A percentile compares a stretch with the other conserved stretches of the same genome.
Evolutionary conservation across 2,329 filamentous ascomycete genomes (phyloP).

Genomic region (Talaromyces sp.): DNA sequence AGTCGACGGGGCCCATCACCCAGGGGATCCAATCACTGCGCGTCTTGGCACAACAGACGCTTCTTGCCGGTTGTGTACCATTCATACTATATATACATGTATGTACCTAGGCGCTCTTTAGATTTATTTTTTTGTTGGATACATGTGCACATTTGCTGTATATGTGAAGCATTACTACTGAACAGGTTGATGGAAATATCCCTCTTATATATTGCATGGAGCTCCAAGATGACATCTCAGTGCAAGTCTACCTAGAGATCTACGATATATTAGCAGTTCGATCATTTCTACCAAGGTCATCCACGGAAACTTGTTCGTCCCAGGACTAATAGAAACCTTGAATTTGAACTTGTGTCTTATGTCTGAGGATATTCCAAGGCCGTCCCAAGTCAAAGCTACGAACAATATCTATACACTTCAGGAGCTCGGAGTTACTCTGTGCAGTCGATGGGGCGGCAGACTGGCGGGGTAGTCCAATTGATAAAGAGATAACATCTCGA

Average conservation of each 20-base stretch:
- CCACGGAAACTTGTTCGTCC: not conserved
- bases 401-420: not conserved
- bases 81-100: not conserved
- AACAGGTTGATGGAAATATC: not conserved
- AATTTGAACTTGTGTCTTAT: not conserved
- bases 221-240: too few species aligned
- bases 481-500: not conserved
- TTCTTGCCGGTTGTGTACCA: not conserved
- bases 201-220: not conserved
- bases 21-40: constrained; percentile 13
- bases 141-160: not conserved
- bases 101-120: not conserved
- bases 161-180: not conserved
- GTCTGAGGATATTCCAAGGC: not conserved
- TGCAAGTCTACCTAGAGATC: not conserved
- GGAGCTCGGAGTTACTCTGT: not conserved
- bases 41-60: not conserved
- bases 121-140: not conserved
- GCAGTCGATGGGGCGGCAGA: not conserved
- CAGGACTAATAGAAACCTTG: not conserved
- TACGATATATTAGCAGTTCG: not conserved
- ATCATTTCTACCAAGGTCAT: not conserved
- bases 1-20: constrained; percentile 11
- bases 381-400: too few species aligned
- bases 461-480: not conserved